Evolutionary conservation across 129 eudicot genomes (phyloP).

Genomic region (Oenanthe sinensis): DNA sequence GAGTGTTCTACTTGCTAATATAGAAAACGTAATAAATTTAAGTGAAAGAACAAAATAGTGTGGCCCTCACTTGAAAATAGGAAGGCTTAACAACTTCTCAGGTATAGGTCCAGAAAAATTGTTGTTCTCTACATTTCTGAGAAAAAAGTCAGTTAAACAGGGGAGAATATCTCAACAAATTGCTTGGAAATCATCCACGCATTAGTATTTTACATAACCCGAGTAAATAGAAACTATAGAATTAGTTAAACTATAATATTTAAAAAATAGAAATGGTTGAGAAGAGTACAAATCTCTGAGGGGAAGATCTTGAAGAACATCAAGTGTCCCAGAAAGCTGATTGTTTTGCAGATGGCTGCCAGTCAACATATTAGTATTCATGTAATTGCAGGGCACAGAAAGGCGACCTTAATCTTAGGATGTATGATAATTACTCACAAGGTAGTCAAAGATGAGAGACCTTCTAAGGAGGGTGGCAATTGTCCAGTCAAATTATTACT

Average conservation of each 20-base stretch:
- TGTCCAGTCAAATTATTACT: conserved; percentile 69
- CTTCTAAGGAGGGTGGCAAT: conserved; percentile 60
- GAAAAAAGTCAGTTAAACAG: neutral
- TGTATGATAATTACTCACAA: conserved; percentile 44
- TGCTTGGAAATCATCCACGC: neutral
- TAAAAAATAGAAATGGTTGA: conserved; percentile 1
- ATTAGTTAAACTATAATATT: neutral
- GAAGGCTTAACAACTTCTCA: conserved; percentile 52
- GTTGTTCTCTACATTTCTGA: conserved; percentile 77
- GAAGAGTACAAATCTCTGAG: conserved; percentile 66
- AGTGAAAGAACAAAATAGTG: neutral
- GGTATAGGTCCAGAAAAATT: conserved; percentile 86
- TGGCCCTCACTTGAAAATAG: conserved; percentile 50
- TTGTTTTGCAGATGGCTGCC: conserved; percentile 94
- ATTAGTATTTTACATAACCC: neutral
- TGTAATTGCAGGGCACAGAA: neutral
- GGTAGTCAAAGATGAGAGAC: conserved; percentile 54
- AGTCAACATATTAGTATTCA: conserved; percentile 27
- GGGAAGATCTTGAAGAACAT: conserved; percentile 82
- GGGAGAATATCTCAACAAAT: neutral
- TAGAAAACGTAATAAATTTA: neutral
- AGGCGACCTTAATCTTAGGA: neutral
- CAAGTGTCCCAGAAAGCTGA: conserved; percentile 84
- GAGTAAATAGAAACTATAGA: neutral
- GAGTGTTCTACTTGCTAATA: neutral